Conservation (phyloP, 306 rosid species). For the Senna tora region DNA sequence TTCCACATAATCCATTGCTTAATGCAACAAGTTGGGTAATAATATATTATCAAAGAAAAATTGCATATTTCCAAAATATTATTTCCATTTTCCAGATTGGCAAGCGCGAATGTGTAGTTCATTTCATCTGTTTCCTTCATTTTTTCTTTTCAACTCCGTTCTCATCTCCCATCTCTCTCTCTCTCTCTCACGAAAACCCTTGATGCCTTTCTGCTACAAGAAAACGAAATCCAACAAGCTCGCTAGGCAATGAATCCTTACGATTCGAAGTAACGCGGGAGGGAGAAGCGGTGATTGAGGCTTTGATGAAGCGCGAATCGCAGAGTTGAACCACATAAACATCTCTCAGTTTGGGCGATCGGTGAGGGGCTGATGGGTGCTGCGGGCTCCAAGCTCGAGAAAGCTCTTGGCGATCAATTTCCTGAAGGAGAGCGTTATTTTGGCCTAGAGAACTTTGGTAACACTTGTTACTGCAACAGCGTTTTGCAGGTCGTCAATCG, state of each 20-base stretch:
- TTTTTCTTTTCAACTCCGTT: constrained; percentile 23
- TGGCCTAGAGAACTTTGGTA: constrained; percentile 96
- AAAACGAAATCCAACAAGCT: constrained; percentile 14
- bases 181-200: constrained; percentile 38
- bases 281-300: constrained; percentile 14
- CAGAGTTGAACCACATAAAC: constrained; percentile 53
- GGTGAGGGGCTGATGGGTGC: constrained; percentile 76
- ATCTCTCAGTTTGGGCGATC: constrained; percentile 57
- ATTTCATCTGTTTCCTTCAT: constrained; percentile 14
- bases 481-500: constrained; percentile 75
- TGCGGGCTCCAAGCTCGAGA: constrained; percentile 97
- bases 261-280: constrained; percentile 31
- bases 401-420: constrained; percentile 96
- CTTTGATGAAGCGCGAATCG: constrained; percentile 34
- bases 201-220: constrained; percentile 14
- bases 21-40: too few relatives aligned
- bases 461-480: constrained; percentile 97
- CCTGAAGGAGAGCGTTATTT: constrained; percentile 99
- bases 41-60: too few relatives aligned
- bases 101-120: too few relatives aligned
- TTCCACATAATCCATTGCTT: too few relatives aligned
- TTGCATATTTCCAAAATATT: too few relatives aligned
- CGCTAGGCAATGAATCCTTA: constrained; percentile 39
- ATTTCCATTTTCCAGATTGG: too few relatives aligned
- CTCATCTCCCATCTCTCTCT: constrained; percentile 22